Conservation (phyloP, 495 filamentous ascomycete genomes). For the Pyrenula massariospora region DNA sequence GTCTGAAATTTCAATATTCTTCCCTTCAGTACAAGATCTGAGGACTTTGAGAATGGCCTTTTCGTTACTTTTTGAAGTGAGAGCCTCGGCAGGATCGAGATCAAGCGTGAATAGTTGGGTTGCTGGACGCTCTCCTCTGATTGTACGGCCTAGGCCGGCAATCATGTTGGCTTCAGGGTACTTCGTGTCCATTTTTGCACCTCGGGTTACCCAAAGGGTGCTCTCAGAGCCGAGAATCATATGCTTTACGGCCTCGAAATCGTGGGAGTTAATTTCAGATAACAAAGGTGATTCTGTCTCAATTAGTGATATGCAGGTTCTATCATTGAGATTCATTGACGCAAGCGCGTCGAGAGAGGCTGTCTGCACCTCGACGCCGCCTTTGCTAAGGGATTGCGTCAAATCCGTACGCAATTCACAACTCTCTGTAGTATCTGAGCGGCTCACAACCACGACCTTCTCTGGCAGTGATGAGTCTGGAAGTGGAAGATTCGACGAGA, state of each 20-base stretch:
- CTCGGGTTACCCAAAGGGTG: constrained; percentile 24
- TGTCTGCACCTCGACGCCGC: too few relatives aligned
- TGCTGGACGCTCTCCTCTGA: constrained; percentile 2
- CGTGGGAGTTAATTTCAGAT: too few relatives aligned
- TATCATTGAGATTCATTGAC: too few relatives aligned
- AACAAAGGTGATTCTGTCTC: too few relatives aligned
- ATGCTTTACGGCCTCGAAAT: neutral
- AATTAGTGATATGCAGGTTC: too few relatives aligned
- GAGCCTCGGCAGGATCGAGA: neutral
- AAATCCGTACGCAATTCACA: too few relatives aligned
- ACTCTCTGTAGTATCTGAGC: too few relatives aligned
- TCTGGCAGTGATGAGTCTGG: too few relatives aligned
- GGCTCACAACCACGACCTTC: too few relatives aligned
- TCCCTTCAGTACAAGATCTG: constrained; percentile 1
- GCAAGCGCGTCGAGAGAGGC: too few relatives aligned
- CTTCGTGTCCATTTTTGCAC: constrained; percentile 15
- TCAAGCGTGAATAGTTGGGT: constrained; percentile 2
- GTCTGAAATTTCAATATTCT: constrained; percentile 3
- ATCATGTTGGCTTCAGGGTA: constrained; percentile 2
- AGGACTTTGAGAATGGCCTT: constrained; percentile 1
- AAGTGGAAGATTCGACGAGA: too few relatives aligned
- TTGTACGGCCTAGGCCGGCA: constrained; percentile 4
- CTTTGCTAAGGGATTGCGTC: too few relatives aligned
- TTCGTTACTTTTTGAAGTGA: neutral
- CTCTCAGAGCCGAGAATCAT: constrained; percentile 5